Evolutionary conservation across 306 rosid genomes (phyloP).

Genomic region (Vachellia collinsii): DNA sequence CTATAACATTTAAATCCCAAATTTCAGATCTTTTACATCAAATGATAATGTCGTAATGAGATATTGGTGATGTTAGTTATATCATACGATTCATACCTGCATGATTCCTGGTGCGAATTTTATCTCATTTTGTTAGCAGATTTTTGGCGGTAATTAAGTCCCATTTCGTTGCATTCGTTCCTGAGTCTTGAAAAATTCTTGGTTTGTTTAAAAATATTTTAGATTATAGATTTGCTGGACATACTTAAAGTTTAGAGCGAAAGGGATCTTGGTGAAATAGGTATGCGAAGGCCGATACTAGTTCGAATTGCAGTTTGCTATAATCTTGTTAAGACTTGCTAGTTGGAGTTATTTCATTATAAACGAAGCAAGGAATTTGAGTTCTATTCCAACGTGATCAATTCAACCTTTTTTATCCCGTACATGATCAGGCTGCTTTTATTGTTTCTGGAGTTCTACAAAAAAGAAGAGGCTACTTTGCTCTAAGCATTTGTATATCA

Average conservation of each 20-base stretch:
- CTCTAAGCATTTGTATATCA: neutral
- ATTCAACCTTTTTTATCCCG: neutral
- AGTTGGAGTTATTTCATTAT: neutral
- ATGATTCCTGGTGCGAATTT: conserved; percentile 5
- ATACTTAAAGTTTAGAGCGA: neutral
- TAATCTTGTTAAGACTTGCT: neutral
- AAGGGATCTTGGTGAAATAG: neutral
- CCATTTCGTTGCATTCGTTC: conserved; percentile 1
- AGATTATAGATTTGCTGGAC: neutral
- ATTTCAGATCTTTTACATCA: conserved; percentile 40
- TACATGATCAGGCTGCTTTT: neutral
- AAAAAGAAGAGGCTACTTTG: neutral
- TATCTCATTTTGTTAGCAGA: neutral
- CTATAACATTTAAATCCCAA: conserved; percentile 31
- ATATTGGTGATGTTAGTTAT: neutral
- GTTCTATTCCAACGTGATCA: neutral
- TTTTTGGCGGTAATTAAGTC: neutral
- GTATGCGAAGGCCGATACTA: conserved; percentile 9
- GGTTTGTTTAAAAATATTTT: neutral
- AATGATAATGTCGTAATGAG: conserved; percentile 24
- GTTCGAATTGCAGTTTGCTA: conserved; percentile 16
- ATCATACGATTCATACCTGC: neutral
- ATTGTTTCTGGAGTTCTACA: neutral
- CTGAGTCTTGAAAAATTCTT: neutral
- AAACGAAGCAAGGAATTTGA: neutral